Percentiles rank a stretch among this genome's conserved stretches.
phyloP scores from a whole-genome alignment of 164 flowering plant genomes.

The Aristolochia californica region DNA sequence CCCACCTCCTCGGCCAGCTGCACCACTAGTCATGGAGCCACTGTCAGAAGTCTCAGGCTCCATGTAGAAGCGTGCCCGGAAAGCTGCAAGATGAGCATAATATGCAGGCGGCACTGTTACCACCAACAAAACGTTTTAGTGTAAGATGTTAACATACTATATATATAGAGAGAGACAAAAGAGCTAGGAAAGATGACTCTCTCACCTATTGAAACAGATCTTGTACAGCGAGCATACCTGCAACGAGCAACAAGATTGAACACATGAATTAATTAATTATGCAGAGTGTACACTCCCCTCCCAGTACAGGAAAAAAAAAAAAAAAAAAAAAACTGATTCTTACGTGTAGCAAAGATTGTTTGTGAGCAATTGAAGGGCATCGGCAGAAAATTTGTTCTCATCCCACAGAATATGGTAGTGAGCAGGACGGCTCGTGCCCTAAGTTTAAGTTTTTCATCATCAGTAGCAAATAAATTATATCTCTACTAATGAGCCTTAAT shows the following conservation, averaged over 20 bases:
- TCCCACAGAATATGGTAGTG: conserved; percentile 66
- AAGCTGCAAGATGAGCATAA: conserved; percentile 77
- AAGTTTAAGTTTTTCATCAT: not conserved
- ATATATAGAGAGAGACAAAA: no score
- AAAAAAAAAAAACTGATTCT: not conserved
- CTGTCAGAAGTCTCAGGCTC: conserved; percentile 74
- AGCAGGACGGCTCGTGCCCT: conserved; percentile 35
- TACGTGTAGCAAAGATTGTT: conserved; percentile 55
- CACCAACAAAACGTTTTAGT: not conserved
- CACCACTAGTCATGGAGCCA: conserved; percentile 55
- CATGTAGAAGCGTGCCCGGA: conserved; percentile 75
- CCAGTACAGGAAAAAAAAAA: not conserved
- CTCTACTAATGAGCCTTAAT: not conserved
- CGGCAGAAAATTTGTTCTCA: conserved; percentile 71
- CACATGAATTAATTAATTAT: no score
- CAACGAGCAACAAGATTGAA: not conserved
- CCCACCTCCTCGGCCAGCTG: conserved; percentile 36
- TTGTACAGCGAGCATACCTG: conserved; percentile 78
- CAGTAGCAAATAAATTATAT: not conserved
- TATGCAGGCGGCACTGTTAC: conserved; percentile 72
- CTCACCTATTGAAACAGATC: conserved; percentile 77
- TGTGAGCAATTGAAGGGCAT: conserved; percentile 57
- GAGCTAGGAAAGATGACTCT: not conserved
- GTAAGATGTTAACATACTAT: no score
- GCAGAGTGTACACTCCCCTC: no score